A percentile compares a stretch with the other conserved stretches of the same genome.
Evolutionary conservation across 2,329 filamentous ascomycete species (phyloP).

Genomic region (Sarocladiaceae sp.): DNA sequence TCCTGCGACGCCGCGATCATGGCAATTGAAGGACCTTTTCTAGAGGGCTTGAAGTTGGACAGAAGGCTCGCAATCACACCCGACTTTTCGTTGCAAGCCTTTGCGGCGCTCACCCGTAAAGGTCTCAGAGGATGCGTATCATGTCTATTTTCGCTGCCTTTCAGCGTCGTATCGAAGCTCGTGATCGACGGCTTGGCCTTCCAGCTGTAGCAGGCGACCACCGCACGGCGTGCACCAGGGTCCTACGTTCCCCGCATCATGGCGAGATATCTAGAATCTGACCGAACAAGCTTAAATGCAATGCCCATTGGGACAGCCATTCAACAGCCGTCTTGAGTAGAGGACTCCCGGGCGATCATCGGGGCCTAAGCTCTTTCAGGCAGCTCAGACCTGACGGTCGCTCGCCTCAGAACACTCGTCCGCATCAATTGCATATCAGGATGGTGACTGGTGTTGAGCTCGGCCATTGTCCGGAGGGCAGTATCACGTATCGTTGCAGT

Average conservation of each 20-base stretch:
- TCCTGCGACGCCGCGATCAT: too few relatives aligned
- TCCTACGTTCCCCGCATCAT: conserved; percentile 2
- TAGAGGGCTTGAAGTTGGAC: too few relatives aligned
- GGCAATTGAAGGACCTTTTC: too few relatives aligned
- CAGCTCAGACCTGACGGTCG: not conserved
- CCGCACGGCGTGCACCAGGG: not conserved
- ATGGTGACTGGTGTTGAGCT: not conserved
- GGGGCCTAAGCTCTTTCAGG: not conserved
- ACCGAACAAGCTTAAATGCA: not conserved
- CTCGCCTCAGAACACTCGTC: not conserved
- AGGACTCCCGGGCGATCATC: not conserved
- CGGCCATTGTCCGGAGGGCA: not conserved
- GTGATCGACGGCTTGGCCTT: not conserved
- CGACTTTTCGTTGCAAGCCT: too few relatives aligned
- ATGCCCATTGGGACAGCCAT: not conserved
- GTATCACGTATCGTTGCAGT: not conserved
- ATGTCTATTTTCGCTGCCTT: not conserved
- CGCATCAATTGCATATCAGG: not conserved
- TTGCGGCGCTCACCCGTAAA: too few relatives aligned
- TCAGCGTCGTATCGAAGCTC: not conserved
- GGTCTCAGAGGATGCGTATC: too few relatives aligned
- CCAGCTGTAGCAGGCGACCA: not conserved
- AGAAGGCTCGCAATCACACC: too few relatives aligned
- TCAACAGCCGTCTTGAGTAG: not conserved
- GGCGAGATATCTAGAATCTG: not conserved